Evolutionary conservation across 75 land plant genomes (phyloP).

Genomic region (Isoetes taiwanensis): DNA sequence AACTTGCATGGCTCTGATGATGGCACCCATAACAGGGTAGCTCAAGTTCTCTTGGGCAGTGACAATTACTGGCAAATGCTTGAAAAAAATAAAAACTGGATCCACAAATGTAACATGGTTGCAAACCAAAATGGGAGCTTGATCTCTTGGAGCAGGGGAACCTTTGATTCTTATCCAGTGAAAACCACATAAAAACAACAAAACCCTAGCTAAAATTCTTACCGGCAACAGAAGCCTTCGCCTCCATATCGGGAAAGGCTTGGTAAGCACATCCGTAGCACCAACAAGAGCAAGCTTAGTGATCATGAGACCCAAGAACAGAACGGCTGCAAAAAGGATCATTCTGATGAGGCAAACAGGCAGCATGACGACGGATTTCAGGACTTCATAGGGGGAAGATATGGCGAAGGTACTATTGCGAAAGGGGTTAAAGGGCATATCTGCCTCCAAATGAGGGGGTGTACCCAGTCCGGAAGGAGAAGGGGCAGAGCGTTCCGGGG

Average conservation of each 20-base stretch:
- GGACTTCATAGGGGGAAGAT: neutral
- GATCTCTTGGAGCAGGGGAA: constrained; percentile 15
- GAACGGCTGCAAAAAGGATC: constrained; percentile 7
- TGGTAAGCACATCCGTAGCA: constrained; percentile 18
- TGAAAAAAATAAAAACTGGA: constrained; percentile 21
- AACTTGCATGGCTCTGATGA: constrained; percentile 19
- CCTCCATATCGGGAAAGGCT: constrained; percentile 18
- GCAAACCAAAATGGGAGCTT: constrained; percentile 20
- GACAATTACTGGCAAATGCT: constrained; percentile 21
- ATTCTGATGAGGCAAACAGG: constrained; percentile 12
- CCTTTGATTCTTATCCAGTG: constrained; percentile 15
- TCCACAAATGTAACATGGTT: constrained; percentile 24
- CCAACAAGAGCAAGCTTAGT: constrained; percentile 21
- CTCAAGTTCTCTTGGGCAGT: constrained; percentile 18
- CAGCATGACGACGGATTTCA: constrained; percentile 14
- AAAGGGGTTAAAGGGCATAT: constrained; percentile 18
- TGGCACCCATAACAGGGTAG: constrained; percentile 12
- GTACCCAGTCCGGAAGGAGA: constrained; percentile 10
- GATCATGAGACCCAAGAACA: constrained; percentile 6
- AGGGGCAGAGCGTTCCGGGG: too few species aligned
- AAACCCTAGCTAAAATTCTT: constrained; percentile 14
- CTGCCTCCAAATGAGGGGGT: constrained; percentile 10
- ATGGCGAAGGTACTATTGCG: constrained; percentile 9
- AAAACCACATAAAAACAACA: constrained; percentile 17
- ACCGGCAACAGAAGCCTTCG: constrained; percentile 12